phyloP scores from a whole-genome alignment of 2,329 filamentous ascomycete genomes.

The Verticillium zaregamsianum region DNA sequence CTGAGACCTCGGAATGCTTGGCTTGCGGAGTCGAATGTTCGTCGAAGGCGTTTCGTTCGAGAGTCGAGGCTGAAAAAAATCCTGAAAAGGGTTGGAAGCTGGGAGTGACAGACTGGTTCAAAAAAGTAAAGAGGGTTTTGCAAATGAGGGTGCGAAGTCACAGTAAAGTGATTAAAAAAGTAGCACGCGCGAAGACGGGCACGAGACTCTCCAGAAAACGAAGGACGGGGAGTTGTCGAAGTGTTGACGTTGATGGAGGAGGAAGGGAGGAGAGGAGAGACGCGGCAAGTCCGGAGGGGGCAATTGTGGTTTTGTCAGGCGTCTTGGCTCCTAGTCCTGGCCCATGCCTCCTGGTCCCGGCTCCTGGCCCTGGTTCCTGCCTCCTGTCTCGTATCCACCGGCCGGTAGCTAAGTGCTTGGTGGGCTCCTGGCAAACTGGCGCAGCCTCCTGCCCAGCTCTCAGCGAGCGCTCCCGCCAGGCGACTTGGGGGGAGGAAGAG shows the following conservation, averaged over 20 bases:
- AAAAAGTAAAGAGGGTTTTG: conserved; percentile 5
- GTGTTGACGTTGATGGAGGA: background rate
- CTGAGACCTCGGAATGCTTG: background rate
- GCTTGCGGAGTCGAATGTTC: background rate
- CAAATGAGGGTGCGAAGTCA: conserved; percentile 13
- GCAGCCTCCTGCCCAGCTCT: background rate
- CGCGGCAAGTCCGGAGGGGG: background rate
- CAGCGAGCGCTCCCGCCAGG: background rate
- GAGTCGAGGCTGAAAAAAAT: background rate
- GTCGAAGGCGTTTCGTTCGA: background rate
- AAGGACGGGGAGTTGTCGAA: background rate
- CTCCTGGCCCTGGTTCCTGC: too few relatives aligned
- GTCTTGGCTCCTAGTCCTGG: background rate
- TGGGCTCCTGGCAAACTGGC: too few relatives aligned
- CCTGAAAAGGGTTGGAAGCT: background rate
- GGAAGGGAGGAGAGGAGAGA: background rate
- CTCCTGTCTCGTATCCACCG: background rate
- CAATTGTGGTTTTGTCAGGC: conserved; percentile 1
- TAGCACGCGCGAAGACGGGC: conserved; percentile 1
- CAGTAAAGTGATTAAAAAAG: conserved; percentile 11
- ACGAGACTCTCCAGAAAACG: conserved; percentile 1
- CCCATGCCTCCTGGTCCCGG: background rate
- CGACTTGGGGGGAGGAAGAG: too few relatives aligned
- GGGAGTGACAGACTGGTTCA: background rate
- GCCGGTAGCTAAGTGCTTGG: background rate